Evolutionary conservation across 495 filamentous ascomycete genomes (phyloP), one percentile per base, ranked within the genome.

Genomic region (Penicillium antarcticum): DNA sequence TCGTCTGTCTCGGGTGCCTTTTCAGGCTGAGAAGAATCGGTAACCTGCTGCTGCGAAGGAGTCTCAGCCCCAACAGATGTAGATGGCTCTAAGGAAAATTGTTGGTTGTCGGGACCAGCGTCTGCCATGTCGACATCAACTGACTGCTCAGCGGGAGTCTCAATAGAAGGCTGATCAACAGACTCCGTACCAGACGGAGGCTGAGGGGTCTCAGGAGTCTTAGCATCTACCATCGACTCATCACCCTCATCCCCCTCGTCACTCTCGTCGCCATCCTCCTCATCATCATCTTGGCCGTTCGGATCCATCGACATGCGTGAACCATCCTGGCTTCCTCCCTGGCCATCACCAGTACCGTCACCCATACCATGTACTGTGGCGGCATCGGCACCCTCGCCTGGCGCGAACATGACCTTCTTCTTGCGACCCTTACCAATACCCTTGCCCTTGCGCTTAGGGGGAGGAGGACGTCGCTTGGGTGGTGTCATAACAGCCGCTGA

Each of bases 401-500:
- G 61, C 13, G 69, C 73, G 69, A 80, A 68, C 76, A 74, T 66
- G 58, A 82, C 63, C 68, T 83, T 86, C 77, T 85, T 86, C 69
- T 82, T 87, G 29, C 85, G 74, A 10, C 86, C 85, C 40, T 84
- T 81, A 4, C 84, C 84, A 19, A 80, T 73, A 0, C 84, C 84
- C 66, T 85, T 90, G 1, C 78, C 72, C 72, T 91, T 92, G 58
- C 86, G 79, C 65, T 87, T 91, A 0, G 86, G 85, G 7, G 88
- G 87, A 14, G 90, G 88, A 16, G 87, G 84, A 46, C 85, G 82
- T 61, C 83, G 71, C 43, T 78, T 80, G 2, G 74, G 72, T 4
- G 76, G 70, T 5, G 71, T 71, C 58, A 70, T 61, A 4, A 73
- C 68, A 39, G 70, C 55, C 12, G 73, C 66, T 56, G 75, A 64